phyloP scores from a whole-genome alignment of 1,139 yeast species.

The Hanseniaspora uvarum region DNA sequence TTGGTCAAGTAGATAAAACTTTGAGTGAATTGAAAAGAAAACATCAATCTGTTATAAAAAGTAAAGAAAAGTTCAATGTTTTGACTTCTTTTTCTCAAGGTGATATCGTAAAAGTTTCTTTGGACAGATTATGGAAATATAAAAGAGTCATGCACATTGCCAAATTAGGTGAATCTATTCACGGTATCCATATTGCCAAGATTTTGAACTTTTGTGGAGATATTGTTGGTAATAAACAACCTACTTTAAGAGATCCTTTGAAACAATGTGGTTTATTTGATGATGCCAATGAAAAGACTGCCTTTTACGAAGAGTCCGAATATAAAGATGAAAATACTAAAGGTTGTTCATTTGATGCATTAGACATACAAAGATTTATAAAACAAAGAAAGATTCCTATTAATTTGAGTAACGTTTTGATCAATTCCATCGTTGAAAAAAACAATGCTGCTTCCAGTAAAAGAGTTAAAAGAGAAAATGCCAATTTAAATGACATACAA shows the following conservation, averaged over 20 bases:
- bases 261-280: conserved; percentile 33
- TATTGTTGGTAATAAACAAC: conserved; percentile 52
- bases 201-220: conserved; percentile 53
- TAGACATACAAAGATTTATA: conserved; percentile 43
- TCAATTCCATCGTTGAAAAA: conserved; percentile 32
- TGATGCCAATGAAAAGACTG: conserved; percentile 36
- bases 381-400: conserved; percentile 32
- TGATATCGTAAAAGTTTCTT: conserved; percentile 51
- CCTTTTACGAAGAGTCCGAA: conserved; percentile 30
- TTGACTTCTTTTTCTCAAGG: conserved; percentile 23
- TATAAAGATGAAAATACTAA: conserved; percentile 31
- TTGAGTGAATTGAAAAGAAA: conserved; percentile 54
- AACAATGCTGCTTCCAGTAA: conserved; percentile 21
- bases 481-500: conserved; percentile 23
- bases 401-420: conserved; percentile 44
- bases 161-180: conserved; percentile 52
- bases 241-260: conserved; percentile 31
- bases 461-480: conserved; percentile 41
- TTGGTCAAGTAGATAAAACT: conserved; percentile 28
- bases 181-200: conserved; percentile 59
- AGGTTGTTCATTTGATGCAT: conserved; percentile 38
- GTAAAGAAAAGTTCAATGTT: conserved; percentile 35
- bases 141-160: conserved; percentile 56
- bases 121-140: conserved; percentile 56
- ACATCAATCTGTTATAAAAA: conserved; percentile 52